phyloP scores from a whole-genome alignment of 441 rosid genomes.

The Eutrema salsugineum region DNA sequence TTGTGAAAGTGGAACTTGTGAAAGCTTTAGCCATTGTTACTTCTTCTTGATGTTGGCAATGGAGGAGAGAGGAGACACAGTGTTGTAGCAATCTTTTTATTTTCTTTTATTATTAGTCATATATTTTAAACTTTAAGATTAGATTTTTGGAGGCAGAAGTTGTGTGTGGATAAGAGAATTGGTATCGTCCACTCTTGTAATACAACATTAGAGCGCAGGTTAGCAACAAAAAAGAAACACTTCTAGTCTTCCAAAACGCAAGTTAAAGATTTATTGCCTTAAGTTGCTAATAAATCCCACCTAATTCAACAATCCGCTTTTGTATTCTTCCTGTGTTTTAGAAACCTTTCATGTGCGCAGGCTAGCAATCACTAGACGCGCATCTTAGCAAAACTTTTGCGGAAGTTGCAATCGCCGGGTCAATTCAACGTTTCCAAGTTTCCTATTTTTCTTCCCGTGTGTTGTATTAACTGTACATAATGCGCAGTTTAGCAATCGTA shows the following conservation, averaged over 20 bases:
- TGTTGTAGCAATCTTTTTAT: neutral
- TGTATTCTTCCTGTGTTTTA: neutral
- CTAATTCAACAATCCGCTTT: neutral
- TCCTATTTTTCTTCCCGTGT: neutral
- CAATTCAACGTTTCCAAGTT: neutral
- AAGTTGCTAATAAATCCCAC: neutral
- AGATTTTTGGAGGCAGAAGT: neutral
- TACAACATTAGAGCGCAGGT: neutral
- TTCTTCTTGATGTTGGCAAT: constrained; percentile 4
- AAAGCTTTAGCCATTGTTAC: constrained; percentile 50
- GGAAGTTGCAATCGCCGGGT: too few relatives aligned
- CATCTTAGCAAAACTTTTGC: too few relatives aligned
- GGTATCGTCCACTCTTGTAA: constrained; percentile 37
- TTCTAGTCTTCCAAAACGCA: neutral
- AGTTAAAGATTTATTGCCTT: neutral
- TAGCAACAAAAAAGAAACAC: too few relatives aligned
- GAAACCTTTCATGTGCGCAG: neutral
- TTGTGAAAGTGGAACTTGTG: constrained; percentile 40
- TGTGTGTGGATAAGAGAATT: constrained; percentile 48
- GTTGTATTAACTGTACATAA: neutral
- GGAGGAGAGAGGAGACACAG: neutral
- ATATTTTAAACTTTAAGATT: neutral
- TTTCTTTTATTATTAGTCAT: neutral
- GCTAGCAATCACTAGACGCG: neutral
- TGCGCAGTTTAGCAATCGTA: neutral